Evolutionary conservation across 1,284 basidiomycete species (phyloP), one percentile per base, ranked within the genome.

Genomic region (Microbotryum lychnidis-dioicae): DNA sequence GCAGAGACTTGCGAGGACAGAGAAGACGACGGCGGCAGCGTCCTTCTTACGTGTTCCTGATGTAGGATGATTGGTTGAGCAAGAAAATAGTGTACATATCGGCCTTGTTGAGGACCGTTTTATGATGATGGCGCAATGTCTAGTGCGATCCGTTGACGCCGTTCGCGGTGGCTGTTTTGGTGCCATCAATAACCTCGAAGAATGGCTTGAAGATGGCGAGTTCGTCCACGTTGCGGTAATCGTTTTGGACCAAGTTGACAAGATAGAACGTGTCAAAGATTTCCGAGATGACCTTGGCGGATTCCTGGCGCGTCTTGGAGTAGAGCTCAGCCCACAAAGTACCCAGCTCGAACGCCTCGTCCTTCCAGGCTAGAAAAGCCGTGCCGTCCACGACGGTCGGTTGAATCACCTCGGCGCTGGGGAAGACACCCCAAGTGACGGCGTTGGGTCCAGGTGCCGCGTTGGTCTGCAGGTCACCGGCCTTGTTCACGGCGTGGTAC

Each of bases 361-460:
- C 73, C 61, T 73, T 69, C 67, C 65, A 65, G 27, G 63, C 78
- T 25, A 93, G 87, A 81, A 97, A 97, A 72, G 91, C 94, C 67
- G 91, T 85, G 33, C 89, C 87, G 75, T 99, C 96, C 42, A 99
- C 96, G 68, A 98, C 94, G 23, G 96, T 99, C 31, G 94, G 93
- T 75, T 98, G 96, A 54, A 97, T 81, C 72, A 98, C 91, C 79
- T 98, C 96, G 76, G 96, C 93, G 49, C 90, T 91, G 21, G 96
- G 94, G 82, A 97, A 99, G 7, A 96, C 91, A 69, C 94, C 96
- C 96, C 94, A 99, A 0, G 96, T 99, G 52, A 99, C 96, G 8
- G 96, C 96, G 72, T 97, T 98, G 46, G 94, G 92, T 9, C 91
- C 89, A 44, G 94, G 89, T 1, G 87, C 87, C 42, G 86, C 91